A percentile compares a stretch with the other conserved stretches of the same genome.
Conservation (phyloP, 768 basidiomycete species). For the Pisolithus marmoratus region DNA sequence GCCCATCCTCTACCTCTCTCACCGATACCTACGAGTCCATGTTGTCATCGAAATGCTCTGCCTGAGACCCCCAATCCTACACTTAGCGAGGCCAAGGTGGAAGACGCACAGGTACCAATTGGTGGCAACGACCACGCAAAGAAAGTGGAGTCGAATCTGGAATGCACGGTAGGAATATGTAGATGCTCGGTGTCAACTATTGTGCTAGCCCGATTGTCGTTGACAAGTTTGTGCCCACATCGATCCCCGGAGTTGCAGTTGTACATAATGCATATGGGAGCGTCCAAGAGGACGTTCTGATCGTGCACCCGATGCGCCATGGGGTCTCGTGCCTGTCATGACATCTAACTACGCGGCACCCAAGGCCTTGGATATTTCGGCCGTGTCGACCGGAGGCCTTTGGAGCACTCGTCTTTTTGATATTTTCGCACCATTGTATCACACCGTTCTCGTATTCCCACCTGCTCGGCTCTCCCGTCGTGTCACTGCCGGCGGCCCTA, state of each 20-base stretch:
- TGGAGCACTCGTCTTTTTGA: background rate
- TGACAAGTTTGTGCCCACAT: conserved; percentile 9
- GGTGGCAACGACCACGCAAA: background rate
- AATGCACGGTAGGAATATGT: conserved; percentile 3
- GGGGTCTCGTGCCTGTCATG: background rate
- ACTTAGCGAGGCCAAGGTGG: too few relatives aligned
- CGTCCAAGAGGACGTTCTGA: background rate
- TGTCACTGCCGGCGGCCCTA: background rate
- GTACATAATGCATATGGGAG: background rate
- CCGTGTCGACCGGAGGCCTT: too few relatives aligned
- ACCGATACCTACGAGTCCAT: conserved; percentile 40
- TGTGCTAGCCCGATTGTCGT: conserved; percentile 18
- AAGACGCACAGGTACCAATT: background rate
- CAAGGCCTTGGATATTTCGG: too few relatives aligned
- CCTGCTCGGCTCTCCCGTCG: conserved; percentile 2
- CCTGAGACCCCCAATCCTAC: conserved; percentile 9
- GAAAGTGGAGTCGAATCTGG: background rate
- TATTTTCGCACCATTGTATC: conserved; percentile 11
- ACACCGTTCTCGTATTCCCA: conserved; percentile 39
- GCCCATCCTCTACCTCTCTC: conserved; percentile 28
- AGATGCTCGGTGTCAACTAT: conserved; percentile 23
- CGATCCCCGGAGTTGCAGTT: background rate
- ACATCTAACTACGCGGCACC: too few relatives aligned
- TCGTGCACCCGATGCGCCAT: background rate
- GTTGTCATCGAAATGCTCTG: conserved; percentile 43